A percentile compares a stretch with the other conserved stretches of the same genome.
Evolutionary conservation across 78 protist species (phyloP).

Genomic region (Dictyostelium purpureum): DNA sequence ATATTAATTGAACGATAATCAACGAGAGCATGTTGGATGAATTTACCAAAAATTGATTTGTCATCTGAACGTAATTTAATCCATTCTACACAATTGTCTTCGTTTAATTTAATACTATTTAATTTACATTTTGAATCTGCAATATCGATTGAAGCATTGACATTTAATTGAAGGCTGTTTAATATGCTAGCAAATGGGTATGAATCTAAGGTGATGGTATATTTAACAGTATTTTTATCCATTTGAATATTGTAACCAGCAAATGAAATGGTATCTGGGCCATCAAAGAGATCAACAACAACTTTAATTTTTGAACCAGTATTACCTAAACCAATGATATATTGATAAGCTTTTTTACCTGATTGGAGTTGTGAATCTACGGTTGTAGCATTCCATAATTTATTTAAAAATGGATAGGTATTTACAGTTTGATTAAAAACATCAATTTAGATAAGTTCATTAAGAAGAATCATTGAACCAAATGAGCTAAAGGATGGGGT

Average conservation of each 20-base stretch:
- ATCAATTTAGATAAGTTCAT: too few relatives aligned
- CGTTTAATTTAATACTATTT: not conserved
- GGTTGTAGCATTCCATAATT: too few relatives aligned
- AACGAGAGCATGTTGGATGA: not conserved
- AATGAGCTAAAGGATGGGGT: too few relatives aligned
- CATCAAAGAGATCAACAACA: not conserved
- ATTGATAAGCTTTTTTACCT: not conserved
- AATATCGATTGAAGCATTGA: not conserved
- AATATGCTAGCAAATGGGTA: not conserved
- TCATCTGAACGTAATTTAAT: not conserved
- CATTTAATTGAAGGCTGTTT: not conserved
- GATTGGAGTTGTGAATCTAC: too few relatives aligned
- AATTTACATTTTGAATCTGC: not conserved
- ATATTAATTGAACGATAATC: not conserved
- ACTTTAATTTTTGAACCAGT: not conserved
- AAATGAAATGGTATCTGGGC: not conserved
- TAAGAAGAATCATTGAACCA: too few relatives aligned
- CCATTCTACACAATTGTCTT: not conserved
- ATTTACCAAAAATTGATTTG: not conserved
- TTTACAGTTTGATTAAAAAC: too few relatives aligned
- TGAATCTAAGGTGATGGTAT: not conserved
- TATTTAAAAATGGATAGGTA: too few relatives aligned
- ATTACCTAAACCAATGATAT: not conserved
- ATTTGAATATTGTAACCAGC: not conserved
- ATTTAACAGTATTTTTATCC: conserved; percentile 20